Evolutionary conservation across 1,139 yeast genomes (phyloP), one percentile per base, ranked within the genome.

Genomic region (Schwanniomyces etchellsii): DNA sequence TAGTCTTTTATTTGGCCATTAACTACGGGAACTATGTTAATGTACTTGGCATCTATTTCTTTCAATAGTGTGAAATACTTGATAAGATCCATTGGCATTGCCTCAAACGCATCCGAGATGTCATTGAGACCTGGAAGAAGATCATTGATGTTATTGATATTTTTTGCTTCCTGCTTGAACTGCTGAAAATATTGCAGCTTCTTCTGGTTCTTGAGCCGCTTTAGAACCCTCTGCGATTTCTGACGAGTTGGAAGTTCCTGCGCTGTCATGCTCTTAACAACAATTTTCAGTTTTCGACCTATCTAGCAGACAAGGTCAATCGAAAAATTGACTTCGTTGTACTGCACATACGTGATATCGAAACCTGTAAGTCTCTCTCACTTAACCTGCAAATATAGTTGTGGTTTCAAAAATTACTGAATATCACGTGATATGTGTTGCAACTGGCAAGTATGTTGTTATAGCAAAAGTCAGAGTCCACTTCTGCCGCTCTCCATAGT

Each of bases 41-140:
- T 83, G 53, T 95, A 86, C 55, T 91, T 89, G 38, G 97, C 96
- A 48, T 89, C 97, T 33, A 91, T 88, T 52, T 91, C 98, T 50
- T 88, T 84, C 40, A 91, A 64, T 16, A 88, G 64, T 0, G 98
- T 91, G 55, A 89, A 78, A 52, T 89, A 91, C 34, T 91, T 76
- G 31, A 88, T 75, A 31, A 86, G 67, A 44, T 88, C 96, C 37
- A 73, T 51, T 2, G 98, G 98, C 42, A 89, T 68, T 17, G 96
- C 96, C 52, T 88, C 95, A 38, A 91, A 73, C 2, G 91, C 94
- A 60, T 91, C 98, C 27, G 85, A 71, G 35, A 91, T 74, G 51
- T 91, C 98, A 57, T 89, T 91, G 35, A 91, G 65, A 1, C 97
- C 98, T 0, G 96, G 95, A 41, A 77, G 71, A 28, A 78, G 57